Percentiles rank a stretch among this genome's conserved stretches.
Conservation (phyloP, 2,329 filamentous ascomycete species). For the Fusarium armeniacum region DNA sequence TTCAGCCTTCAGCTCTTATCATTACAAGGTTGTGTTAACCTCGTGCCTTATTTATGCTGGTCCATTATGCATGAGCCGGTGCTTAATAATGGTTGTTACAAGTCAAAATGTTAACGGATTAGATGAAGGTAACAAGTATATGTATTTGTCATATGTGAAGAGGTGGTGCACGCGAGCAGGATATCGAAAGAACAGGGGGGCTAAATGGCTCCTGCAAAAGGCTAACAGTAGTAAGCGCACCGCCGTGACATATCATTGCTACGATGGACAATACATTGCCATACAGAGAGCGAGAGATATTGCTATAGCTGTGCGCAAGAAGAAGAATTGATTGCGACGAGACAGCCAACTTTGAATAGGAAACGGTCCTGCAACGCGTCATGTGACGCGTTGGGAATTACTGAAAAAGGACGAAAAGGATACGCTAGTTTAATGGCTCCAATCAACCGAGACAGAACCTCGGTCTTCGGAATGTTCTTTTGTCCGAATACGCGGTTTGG, state of each 20-base stretch:
- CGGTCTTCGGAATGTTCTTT: neutral
- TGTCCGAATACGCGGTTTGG: neutral
- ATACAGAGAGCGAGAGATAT: too few relatives aligned
- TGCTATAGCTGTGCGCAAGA: neutral
- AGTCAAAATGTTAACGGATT: too few relatives aligned
- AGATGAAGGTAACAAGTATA: too few relatives aligned
- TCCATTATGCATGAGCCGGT: too few relatives aligned
- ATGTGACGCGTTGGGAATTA: neutral
- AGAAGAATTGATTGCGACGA: neutral
- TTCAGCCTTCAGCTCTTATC: neutral
- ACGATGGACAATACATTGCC: neutral
- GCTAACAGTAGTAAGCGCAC: neutral
- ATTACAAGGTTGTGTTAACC: neutral
- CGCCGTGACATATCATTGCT: too few relatives aligned
- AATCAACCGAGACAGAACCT: neutral
- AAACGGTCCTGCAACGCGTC: neutral
- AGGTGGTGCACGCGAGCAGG: neutral
- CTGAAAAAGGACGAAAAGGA: neutral
- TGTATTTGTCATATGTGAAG: neutral
- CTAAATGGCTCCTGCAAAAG: neutral
- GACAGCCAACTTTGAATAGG: neutral
- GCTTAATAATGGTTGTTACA: too few relatives aligned
- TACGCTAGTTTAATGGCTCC: neutral
- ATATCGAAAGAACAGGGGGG: neutral
- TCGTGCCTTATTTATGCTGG: too few relatives aligned